Evolutionary conservation across 768 basidiomycete species (phyloP), one percentile per base, ranked within the genome.

Genomic region (Chalciporus piperatus): DNA sequence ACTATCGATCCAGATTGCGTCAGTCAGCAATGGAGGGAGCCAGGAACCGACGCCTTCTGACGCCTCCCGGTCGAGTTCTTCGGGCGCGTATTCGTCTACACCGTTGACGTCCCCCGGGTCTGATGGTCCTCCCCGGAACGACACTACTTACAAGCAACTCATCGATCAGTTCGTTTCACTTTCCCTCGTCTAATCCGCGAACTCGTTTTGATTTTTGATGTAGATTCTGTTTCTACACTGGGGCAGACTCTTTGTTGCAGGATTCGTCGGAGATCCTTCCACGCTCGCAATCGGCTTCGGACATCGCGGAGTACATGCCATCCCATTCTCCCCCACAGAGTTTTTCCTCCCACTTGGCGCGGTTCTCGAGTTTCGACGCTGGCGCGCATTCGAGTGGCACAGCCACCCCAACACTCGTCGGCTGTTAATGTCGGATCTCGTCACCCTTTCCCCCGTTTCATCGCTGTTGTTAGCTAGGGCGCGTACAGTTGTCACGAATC

Each of bases 201-300:
- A 70, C 30, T 32, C 3, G 11, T 2, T 8, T 6, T 47, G 16
- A 38, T 6, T 19, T 22, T 56, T 38, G 27, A 27, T 27, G 12
- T 48, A 91, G 89, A 59, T 90, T 86, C 67, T 91, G 89, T 72
- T 91, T 90, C 70, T 91, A 80, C 69, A 90, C 89, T 3, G 89
- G 89, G 1, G 59, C 74, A 3, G 79, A 75, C 30, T 62, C 70
- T 3, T 28, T 67, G 46, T 53, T 67, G n/a, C 68, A 67, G 44
- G 64, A 64, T 20, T 48, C 66, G 1, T 51, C 62, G 19, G 65
- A 64, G 17, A 23, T 28, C 5, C 52, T 75, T 10, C 65, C 72
- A 17, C 74, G 76, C 42, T 72, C 76, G 37, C 73, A 72, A 6
- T 82, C 82, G 14, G 76, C 74, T 3, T 82, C 82, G 28, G 82